phyloP scores from a whole-genome alignment of 1,284 basidiomycete species.

The Cryptococcus amylolentus region DNA sequence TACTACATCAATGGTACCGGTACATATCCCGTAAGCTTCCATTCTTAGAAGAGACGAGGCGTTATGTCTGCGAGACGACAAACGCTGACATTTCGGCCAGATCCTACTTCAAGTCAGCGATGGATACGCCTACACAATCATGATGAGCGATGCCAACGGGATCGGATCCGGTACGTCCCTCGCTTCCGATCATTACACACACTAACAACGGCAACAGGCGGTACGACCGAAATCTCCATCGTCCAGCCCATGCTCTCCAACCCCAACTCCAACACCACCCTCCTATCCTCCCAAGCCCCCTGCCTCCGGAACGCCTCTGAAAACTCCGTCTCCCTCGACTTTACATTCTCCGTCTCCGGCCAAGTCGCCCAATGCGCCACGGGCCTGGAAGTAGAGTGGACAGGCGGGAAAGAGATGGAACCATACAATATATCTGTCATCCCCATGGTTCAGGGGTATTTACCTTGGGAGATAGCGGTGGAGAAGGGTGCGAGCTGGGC shows the following conservation, averaged over 20 bases:
- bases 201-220: constrained; percentile 54
- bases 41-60: too few relatives aligned
- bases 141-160: constrained; percentile 28
- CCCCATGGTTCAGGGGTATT: constrained; percentile 29
- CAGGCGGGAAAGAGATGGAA: constrained; percentile 19
- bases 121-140: constrained; percentile 21
- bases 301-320: constrained; percentile 23
- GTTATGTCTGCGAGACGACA: background rate
- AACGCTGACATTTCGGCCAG: background rate
- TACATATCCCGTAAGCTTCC: constrained; percentile 5
- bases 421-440: constrained; percentile 36
- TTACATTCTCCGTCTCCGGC: constrained; percentile 30
- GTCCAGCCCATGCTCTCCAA: constrained; percentile 9
- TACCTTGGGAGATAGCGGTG: constrained; percentile 28
- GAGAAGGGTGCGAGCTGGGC: constrained; percentile 13
- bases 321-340: constrained; percentile 24
- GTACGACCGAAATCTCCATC: constrained; percentile 47
- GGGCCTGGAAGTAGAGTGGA: constrained; percentile 33
- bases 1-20: constrained; percentile 15
- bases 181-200: too few relatives aligned
- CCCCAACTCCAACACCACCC: constrained; percentile 16
- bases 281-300: constrained; percentile 20
- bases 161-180: constrained; percentile 21
- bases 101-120: background rate
- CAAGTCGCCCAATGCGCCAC: constrained; percentile 27